Evolutionary conservation across 768 basidiomycete genomes (phyloP), one percentile per base, ranked within the genome.

Genomic region (Boletus pseudopeckii): DNA sequence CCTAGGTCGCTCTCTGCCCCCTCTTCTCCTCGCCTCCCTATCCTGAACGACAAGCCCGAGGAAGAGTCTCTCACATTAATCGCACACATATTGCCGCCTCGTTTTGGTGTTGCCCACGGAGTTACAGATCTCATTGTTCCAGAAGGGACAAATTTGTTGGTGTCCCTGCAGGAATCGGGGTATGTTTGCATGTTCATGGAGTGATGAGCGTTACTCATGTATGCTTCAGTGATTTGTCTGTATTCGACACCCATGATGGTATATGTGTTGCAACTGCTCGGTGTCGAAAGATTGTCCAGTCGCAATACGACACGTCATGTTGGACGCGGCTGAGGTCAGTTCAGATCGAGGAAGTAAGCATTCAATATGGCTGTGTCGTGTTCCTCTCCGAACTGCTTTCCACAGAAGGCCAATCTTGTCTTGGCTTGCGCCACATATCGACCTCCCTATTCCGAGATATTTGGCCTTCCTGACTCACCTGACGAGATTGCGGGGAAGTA

Each of bases 131-230:
- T 89, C 32, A 64, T 75, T 9, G 48, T 78, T 10, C 67, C 84
- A 13, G 71, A 76, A n/a, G 68, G 72, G 24, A 69, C 72, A 13
- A 55, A 70, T 10, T 65, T 79, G 44, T 52, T 88, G 26, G 71
- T 80, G 1, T 79, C 79, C 22, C 67, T 92, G 38, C 85, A 85
- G 47, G 76, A 81, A 59, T 76, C 80, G 39, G 90, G 90, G 90
- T 90, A 63, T 64, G 75, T 66, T 34, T 14, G 34, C 33, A 15
- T 30, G 24, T 48, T 41, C 22, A 24, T 42, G 50, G 18, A 32
- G n/a, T 11, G 22, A 32, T 20, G 22, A 34, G 15, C 33, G 45
- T 51, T 41, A 57, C 49, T 56, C 47, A 59, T 40, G 10, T 32
- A 32, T 48, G 20, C 13, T 53, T 40, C 54, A 89, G 88, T 13